Evolutionary conservation across 2,329 filamentous ascomycete species (phyloP).

Genomic region (Trichoderma semiorbis): DNA sequence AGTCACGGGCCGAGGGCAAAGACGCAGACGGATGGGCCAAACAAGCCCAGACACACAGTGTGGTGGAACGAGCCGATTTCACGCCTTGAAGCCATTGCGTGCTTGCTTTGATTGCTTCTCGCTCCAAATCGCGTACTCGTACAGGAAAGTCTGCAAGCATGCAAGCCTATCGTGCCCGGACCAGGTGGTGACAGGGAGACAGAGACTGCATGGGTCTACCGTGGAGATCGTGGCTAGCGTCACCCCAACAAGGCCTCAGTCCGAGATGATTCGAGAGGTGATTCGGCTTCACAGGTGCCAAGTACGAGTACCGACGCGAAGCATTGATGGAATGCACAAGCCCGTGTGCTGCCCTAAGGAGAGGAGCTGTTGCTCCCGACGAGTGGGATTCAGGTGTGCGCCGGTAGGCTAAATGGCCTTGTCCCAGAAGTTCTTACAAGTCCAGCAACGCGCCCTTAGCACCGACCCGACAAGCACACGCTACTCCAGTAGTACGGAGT

Average conservation of each 20-base stretch:
- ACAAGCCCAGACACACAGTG: not conserved
- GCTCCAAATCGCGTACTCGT: not conserved
- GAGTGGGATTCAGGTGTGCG: not conserved
- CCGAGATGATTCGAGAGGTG: conserved; percentile 11
- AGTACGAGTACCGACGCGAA: conserved; percentile 3
- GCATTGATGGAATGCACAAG: not conserved
- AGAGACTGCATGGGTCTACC: conserved; percentile 9
- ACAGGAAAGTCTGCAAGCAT: conserved; percentile 4
- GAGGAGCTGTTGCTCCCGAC: not conserved
- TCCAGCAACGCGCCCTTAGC: not conserved
- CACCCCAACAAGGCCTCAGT: conserved; percentile 5
- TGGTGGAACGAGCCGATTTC: not conserved
- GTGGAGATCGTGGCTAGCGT: conserved; percentile 15
- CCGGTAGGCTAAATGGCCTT: not conserved
- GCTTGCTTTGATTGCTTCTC: not conserved
- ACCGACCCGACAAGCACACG: not conserved
- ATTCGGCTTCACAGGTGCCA: not conserved
- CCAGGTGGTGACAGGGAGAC: conserved; percentile 8
- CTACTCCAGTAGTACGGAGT: conserved; percentile 7
- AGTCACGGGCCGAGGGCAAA: not conserved
- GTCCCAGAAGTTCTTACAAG: not conserved
- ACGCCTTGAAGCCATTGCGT: not conserved
- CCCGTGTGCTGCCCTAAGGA: conserved; percentile 1
- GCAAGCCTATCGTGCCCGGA: conserved; percentile 6
- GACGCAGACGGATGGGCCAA: not conserved